phyloP scores from a whole-genome alignment of 2,329 filamentous ascomycete species.

The Claviceps pusilla region DNA sequence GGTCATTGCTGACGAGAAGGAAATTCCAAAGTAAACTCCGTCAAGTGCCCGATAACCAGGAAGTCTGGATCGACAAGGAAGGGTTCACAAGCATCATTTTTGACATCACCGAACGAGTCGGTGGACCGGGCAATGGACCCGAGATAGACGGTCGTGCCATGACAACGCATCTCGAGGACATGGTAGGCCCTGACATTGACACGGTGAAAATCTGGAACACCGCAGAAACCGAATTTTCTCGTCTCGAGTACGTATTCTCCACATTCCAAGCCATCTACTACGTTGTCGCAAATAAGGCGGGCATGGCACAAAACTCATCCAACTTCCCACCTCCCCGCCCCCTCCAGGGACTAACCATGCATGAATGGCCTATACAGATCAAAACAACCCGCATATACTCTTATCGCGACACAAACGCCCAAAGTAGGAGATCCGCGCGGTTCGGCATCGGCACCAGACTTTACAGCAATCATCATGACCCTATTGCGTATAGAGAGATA shows the following conservation, averaged over 20 bases:
- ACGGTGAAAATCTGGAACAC: constrained; percentile 52
- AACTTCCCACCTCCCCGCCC: not conserved
- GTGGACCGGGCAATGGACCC: constrained; percentile 33
- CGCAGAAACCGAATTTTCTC: constrained; percentile 42
- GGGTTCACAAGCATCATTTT: constrained; percentile 80
- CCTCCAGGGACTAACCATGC: constrained; percentile 10
- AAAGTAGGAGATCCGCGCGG: constrained; percentile 20
- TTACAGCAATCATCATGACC: constrained; percentile 63
- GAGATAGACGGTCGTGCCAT: constrained; percentile 56
- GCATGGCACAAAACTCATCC: not conserved
- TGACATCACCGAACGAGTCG: constrained; percentile 76
- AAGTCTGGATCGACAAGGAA: constrained; percentile 73
- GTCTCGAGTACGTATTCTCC: constrained; percentile 30
- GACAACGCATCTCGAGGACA: constrained; percentile 53
- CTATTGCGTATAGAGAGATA: constrained; percentile 62
- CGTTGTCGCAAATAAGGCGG: not conserved
- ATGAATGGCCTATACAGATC: constrained; percentile 16
- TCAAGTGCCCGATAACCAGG: constrained; percentile 74
- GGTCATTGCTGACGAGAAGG: not conserved
- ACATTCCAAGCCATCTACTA: not conserved
- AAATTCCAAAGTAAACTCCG: constrained; percentile 43
- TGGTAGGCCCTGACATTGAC: constrained; percentile 49
- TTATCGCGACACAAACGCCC: constrained; percentile 50
- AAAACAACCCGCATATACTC: constrained; percentile 47
- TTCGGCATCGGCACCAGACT: constrained; percentile 34